Conservation (phyloP, 164 flowering plant genomes). For the Euptelea pleiosperma region DNA sequence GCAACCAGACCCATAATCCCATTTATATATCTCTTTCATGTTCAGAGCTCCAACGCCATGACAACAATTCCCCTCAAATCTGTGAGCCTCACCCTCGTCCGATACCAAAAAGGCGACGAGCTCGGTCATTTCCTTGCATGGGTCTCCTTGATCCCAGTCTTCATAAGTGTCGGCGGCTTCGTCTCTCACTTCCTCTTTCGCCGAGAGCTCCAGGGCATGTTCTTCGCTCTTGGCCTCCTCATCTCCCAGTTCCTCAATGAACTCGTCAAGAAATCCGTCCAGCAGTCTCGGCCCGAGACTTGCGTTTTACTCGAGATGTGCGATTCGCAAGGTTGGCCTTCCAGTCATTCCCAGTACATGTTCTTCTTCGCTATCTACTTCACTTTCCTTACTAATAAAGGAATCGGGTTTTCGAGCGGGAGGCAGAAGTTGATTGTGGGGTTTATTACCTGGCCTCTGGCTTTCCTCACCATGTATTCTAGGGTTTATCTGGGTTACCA, state of each 20-base stretch:
- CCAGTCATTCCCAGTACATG: slow-evolving; percentile 91
- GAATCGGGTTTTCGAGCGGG: slow-evolving; percentile 30
- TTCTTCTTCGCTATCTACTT: slow-evolving; percentile 79
- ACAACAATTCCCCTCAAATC: slow-evolving; percentile 75
- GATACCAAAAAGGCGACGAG: slow-evolving; percentile 66
- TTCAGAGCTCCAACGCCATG: too few relatives aligned
- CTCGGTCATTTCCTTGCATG: slow-evolving; percentile 85
- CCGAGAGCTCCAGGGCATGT: slow-evolving; percentile 77
- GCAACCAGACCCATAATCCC: too few relatives aligned
- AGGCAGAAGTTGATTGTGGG: slow-evolving; percentile 26
- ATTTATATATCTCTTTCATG: too few relatives aligned
- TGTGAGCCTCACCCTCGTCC: slow-evolving; percentile 78
- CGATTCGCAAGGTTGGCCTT: slow-evolving; percentile 99
- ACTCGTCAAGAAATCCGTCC: slow-evolving; percentile 54
- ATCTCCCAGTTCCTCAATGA: slow-evolving; percentile 80
- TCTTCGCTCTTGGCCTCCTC: slow-evolving; percentile 70
- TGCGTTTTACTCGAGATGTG: slow-evolving; percentile 76
- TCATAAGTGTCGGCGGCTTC: slow-evolving; percentile 83
- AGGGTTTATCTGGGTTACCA: slow-evolving; percentile 98
- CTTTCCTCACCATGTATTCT: slow-evolving; percentile 72
- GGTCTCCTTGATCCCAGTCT: slow-evolving; percentile 85
- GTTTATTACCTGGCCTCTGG: slow-evolving; percentile 50
- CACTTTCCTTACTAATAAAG: slow-evolving; percentile 42
- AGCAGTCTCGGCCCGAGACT: slow-evolving; percentile 80
- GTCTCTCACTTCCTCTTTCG: slow-evolving; percentile 79